Base-by-base conservation (phyloP, 495 filamentous ascomycete species). In the Trichoderma asperelloides region DNA sequence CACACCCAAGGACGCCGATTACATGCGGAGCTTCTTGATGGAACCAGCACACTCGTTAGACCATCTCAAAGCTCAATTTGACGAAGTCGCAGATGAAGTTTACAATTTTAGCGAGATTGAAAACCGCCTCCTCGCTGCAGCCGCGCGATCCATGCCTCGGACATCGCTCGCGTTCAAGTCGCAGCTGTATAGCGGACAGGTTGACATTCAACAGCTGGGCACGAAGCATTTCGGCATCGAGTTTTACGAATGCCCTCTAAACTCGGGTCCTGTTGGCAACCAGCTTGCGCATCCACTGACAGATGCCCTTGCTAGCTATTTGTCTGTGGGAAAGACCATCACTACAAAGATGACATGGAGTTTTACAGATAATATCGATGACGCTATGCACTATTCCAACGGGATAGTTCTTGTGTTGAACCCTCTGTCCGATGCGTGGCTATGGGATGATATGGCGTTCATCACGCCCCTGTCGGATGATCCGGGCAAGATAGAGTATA, bases 21-120 rank as follows among this genome's bases (percentile, higher is more conserved):
- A 60, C 63, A 68, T 68, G 67, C 23, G 49, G 21, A 37, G 41
- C 16, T 68, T 68, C 28, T 40, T 68, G 62, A 68, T 68, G 67
- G 12, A 60, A 62, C 67, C 62, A 11, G 62, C 62, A 27, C 8
- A 57, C 25, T 68, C 67, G 40, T 28, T 68, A 18, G 67, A 55
- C 2, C 27, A 60, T 18, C 62, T 68, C 2, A 65, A 49, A 43
- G 45, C 40, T 1, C 67, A 68, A 18, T 30, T 68, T 18, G 7
- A 23, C 18, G 9, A 18, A 8, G 62, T 65, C 2, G n/a, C 16
- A 0, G 55, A 60, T 11, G 23, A 60, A 1, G 55, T 60, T 18
- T 60, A 60, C 25, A 16, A 0, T 0, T 60, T 60, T 2, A 60
- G 25, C 55, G 55, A 60, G 55, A 16, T 60, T 6, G 55, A 60